Percentiles rank a stretch among this genome's conserved stretches.
Evolutionary conservation across 2,329 filamentous ascomycete species (phyloP).

Genomic region (Trichoderma atroviride): DNA sequence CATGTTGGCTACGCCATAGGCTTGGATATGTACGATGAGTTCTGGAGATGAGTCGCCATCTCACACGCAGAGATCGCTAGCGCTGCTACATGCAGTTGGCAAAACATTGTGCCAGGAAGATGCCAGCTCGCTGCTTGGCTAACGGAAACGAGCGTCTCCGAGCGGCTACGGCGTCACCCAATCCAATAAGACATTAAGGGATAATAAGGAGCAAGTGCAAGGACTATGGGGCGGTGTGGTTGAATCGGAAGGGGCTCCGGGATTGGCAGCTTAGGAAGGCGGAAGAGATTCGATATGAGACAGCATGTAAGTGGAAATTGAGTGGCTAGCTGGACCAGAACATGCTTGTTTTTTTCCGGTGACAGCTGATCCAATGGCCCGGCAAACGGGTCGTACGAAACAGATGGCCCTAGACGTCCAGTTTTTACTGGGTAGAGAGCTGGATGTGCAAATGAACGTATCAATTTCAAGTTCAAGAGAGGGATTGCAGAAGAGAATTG

Average conservation of each 20-base stretch:
- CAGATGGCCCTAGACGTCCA: neutral
- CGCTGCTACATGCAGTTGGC: neutral
- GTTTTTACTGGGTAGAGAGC: neutral
- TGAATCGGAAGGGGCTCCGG: conserved; percentile 10
- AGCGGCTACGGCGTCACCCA: neutral
- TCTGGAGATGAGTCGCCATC: neutral
- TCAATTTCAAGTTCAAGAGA: neutral
- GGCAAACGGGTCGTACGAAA: conserved; percentile 12
- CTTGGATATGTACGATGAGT: neutral
- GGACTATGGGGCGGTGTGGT: neutral
- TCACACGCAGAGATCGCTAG: conserved; percentile 14
- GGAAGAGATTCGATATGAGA: conserved; percentile 5
- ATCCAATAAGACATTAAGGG: conserved; percentile 14
- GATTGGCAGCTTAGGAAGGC: neutral
- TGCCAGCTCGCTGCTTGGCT: neutral
- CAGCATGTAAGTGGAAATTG: conserved; percentile 14
- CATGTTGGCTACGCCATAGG: conserved; percentile 3
- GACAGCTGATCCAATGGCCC: conserved; percentile 10
- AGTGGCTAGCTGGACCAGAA: conserved; percentile 24
- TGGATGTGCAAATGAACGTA: neutral
- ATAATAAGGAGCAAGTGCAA: neutral
- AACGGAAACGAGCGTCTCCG: neutral
- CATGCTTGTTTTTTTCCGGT: conserved; percentile 5
- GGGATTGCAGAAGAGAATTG: neutral
- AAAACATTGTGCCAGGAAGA: neutral